phyloP scores from a whole-genome alignment of 768 basidiomycete genomes.

The Rubroboletus satanas region DNA sequence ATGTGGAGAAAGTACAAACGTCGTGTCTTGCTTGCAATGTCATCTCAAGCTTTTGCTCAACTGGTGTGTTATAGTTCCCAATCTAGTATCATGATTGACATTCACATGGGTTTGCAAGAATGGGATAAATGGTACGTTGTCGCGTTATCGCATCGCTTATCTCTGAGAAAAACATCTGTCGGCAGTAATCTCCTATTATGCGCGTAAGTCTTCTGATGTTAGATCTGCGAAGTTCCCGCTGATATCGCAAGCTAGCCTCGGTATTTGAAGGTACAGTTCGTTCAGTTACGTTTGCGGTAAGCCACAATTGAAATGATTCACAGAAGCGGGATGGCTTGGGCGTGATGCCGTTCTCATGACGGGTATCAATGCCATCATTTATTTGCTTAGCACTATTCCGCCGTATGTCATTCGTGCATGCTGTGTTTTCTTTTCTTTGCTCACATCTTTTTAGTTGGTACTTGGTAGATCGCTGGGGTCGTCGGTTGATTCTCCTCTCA shows the following conservation, averaged over 20 bases:
- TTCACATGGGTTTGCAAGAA: conserved; percentile 48
- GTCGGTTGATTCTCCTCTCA: conserved; percentile 79
- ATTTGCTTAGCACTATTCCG: conserved; percentile 74
- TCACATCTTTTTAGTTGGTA: conserved; percentile 64
- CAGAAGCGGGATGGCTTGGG: conserved; percentile 94
- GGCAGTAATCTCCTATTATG: conserved; percentile 92
- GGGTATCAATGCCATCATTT: conserved; percentile 85
- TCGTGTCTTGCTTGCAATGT: conserved; percentile 90
- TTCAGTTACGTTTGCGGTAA: background rate
- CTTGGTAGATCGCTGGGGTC: conserved; percentile 87
- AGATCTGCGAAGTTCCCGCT: conserved; percentile 1
- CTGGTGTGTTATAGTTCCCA: conserved; percentile 51
- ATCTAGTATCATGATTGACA: background rate
- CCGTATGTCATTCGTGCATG: conserved; percentile 51
- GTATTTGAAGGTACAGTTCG: conserved; percentile 78
- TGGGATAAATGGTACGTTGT: conserved; percentile 78
- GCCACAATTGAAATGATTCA: conserved; percentile 8
- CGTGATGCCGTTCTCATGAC: conserved; percentile 94
- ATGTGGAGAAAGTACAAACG: conserved; percentile 90
- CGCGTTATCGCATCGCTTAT: background rate
- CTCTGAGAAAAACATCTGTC: conserved; percentile 6
- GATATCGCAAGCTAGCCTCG: conserved; percentile 48
- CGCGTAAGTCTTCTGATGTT: conserved; percentile 53
- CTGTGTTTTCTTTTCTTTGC: conserved; percentile 7
- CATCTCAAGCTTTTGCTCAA: conserved; percentile 93